Evolutionary conservation across 176 grass and related monocot genomes (phyloP).

Genomic region (Metroxylon sagu): DNA sequence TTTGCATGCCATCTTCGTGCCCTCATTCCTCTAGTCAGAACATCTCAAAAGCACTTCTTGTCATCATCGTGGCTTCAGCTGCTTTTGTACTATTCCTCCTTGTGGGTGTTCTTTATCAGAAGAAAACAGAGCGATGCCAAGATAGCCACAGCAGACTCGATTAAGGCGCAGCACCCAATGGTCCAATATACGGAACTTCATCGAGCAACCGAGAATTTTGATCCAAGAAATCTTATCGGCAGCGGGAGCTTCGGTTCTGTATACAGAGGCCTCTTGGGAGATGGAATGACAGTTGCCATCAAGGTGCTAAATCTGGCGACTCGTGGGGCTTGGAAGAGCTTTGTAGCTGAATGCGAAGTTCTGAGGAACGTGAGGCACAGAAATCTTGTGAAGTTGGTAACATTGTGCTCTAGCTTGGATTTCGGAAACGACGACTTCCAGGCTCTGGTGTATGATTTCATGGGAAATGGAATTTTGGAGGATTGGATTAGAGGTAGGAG

Average conservation of each 20-base stretch:
- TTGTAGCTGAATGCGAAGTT: constrained; percentile 26
- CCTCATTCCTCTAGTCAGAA: background rate
- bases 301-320: constrained; percentile 30
- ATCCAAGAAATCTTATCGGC: constrained; percentile 17
- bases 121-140: background rate
- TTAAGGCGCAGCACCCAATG: constrained; percentile 14
- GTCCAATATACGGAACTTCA: constrained; percentile 34
- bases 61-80: background rate
- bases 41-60: no score
- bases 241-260: constrained; percentile 28
- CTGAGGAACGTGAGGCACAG: constrained; percentile 33
- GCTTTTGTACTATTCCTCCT: background rate
- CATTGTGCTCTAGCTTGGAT: constrained; percentile 27
- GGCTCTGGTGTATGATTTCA: constrained; percentile 39
- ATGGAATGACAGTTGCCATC: constrained; percentile 24
- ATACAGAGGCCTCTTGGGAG: constrained; percentile 16
- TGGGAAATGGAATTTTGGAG: constrained; percentile 32
- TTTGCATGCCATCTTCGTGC: constrained; percentile 9
- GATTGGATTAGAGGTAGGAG: constrained; percentile 30
- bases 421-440: constrained; percentile 28
- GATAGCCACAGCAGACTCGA: background rate
- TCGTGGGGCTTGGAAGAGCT: constrained; percentile 32
- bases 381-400: constrained; percentile 35
- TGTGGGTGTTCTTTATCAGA: background rate
- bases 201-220: constrained; percentile 22